Conservation (phyloP, 208 protist species). For the Spongospora subterranea region DNA sequence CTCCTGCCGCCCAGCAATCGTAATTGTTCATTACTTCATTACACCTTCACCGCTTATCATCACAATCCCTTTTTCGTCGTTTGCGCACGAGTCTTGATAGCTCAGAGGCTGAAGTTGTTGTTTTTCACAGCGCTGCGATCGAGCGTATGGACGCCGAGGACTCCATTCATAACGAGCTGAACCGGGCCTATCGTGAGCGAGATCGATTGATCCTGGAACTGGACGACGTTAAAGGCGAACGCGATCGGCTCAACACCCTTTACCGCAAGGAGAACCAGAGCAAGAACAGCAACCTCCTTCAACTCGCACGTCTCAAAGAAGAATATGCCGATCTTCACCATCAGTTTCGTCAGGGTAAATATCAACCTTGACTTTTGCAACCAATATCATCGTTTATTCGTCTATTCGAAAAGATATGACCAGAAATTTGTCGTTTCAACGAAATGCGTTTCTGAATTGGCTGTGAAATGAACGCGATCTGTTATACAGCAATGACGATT, state of each 20-base stretch:
- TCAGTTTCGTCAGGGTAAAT: not conserved
- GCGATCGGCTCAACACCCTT: not conserved
- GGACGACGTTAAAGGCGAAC: not conserved
- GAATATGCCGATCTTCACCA: not conserved
- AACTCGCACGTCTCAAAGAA: slow-evolving; percentile 5
- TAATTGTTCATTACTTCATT: not conserved
- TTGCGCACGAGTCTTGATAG: not conserved
- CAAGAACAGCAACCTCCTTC: slow-evolving; percentile 1
- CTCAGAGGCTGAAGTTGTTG: not conserved
- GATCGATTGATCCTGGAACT: not conserved
- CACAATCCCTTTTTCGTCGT: not conserved
- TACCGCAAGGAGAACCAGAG: slow-evolving; percentile 47
- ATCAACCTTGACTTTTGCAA: too few relatives aligned
- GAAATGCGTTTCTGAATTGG: too few relatives aligned
- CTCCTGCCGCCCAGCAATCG: not conserved
- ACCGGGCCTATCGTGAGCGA: not conserved
- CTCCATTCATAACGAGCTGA: slow-evolving; percentile 25
- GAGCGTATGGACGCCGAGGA: not conserved
- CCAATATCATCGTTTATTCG: too few relatives aligned
- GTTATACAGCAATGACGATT: not conserved
- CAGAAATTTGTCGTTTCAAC: too few relatives aligned
- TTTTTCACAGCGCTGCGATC: not conserved
- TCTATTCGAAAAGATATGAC: too few relatives aligned
- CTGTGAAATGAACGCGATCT: too few relatives aligned
- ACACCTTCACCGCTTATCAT: not conserved